Conservation (phyloP, 1,284 basidiomycete species). For the Cryptococcus maquisensis region DNA sequence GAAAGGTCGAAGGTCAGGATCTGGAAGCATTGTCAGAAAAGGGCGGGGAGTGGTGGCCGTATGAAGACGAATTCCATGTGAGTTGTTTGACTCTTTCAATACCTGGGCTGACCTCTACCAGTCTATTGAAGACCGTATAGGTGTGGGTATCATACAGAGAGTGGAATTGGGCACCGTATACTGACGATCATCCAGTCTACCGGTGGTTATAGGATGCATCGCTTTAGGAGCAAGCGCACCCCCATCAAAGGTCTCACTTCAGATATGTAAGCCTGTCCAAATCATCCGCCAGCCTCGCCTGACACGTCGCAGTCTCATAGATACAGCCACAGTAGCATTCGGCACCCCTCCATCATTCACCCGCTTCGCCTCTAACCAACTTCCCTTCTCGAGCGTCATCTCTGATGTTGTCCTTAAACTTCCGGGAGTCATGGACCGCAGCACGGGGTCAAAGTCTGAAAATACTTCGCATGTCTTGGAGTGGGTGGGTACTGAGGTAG, state of each 20-base stretch:
- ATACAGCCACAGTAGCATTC: conserved; percentile 59
- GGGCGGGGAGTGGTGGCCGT: conserved; percentile 71
- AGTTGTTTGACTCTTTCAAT: conserved; percentile 9
- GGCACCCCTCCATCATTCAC: conserved; percentile 53
- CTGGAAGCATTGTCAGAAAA: conserved; percentile 54
- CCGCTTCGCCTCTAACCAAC: conserved; percentile 54
- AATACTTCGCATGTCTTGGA: conserved; percentile 16
- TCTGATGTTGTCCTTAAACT: conserved; percentile 30
- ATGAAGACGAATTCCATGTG: conserved; percentile 63
- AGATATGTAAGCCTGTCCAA: conserved; percentile 60
- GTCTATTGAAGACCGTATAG: conserved; percentile 38
- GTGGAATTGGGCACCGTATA: not conserved
- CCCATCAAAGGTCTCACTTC: conserved; percentile 76
- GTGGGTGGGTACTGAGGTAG: conserved; percentile 31
- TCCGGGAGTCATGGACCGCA: conserved; percentile 23
- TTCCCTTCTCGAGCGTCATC: conserved; percentile 30
- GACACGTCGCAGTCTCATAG: conserved; percentile 53
- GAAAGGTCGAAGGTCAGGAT: conserved; percentile 50
- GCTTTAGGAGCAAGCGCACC: conserved; percentile 68
- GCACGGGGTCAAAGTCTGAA: not conserved
- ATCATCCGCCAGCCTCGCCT: not conserved
- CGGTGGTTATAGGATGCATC: conserved; percentile 56
- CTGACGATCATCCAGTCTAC: conserved; percentile 48
- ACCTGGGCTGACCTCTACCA: conserved; percentile 4
- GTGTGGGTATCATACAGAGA: conserved; percentile 15